Evolutionary conservation across 2,329 filamentous ascomycete genomes (phyloP).

Genomic region (Sordariomycetes sp.): DNA sequence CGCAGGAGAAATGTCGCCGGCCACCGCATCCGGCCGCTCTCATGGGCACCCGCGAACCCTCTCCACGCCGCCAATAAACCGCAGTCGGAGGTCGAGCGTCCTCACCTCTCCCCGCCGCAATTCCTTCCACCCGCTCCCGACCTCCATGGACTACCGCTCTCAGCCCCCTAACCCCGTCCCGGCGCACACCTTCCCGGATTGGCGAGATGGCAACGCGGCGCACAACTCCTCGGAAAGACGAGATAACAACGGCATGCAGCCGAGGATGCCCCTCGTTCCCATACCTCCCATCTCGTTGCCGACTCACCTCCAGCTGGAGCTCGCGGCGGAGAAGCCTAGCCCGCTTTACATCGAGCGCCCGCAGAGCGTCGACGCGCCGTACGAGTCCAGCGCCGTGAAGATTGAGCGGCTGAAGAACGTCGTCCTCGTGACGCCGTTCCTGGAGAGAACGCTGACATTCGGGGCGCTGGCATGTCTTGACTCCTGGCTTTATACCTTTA

Average conservation of each 20-base stretch:
- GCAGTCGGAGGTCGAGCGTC: slow-evolving; percentile 9
- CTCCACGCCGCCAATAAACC: slow-evolving; percentile 37
- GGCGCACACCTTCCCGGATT: background rate
- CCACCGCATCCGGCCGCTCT: background rate
- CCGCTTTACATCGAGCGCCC: slow-evolving; percentile 54
- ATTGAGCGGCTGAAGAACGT: slow-evolving; percentile 88
- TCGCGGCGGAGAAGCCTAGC: slow-evolving; percentile 47
- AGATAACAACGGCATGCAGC: background rate
- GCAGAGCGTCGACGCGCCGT: slow-evolving; percentile 48
- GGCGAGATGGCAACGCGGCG: background rate
- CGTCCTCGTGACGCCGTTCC: slow-evolving; percentile 62
- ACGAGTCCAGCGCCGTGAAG: slow-evolving; percentile 86
- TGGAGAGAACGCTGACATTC: slow-evolving; percentile 79
- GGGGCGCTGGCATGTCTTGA: slow-evolving; percentile 86
- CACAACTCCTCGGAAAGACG: background rate
- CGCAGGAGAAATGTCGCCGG: background rate
- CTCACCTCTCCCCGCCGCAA: slow-evolving; percentile 27
- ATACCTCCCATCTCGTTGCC: slow-evolving; percentile 47
- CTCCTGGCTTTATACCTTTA: slow-evolving; percentile 93
- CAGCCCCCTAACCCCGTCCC: background rate
- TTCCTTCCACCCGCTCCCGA: slow-evolving; percentile 28
- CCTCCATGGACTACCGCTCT: background rate
- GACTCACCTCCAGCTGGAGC: slow-evolving; percentile 50
- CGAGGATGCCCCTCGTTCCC: slow-evolving; percentile 5
- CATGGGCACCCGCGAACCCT: slow-evolving; percentile 21